Conservation (phyloP, 2,329 filamentous ascomycete species). For the Chalaropsis thielavioides region DNA sequence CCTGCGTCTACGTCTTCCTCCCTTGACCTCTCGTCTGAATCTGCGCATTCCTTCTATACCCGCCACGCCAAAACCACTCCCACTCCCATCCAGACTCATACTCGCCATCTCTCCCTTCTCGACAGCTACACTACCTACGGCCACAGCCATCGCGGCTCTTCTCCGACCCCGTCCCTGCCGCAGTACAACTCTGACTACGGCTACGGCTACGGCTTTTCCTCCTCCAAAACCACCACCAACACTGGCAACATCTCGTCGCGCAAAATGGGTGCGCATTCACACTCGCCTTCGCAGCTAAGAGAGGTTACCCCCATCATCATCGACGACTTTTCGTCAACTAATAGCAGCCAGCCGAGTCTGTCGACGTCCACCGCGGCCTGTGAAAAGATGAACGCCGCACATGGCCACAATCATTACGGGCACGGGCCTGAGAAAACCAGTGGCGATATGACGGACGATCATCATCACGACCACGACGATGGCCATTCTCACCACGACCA, state of each 20-base stretch:
- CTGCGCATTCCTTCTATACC: not conserved
- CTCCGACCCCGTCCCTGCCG: not conserved
- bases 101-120: slow-evolving; percentile 7
- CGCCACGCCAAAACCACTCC: not conserved
- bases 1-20: too few species aligned
- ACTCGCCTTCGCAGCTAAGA: slow-evolving; percentile 1
- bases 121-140: not conserved
- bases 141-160: not conserved
- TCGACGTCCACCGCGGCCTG: not conserved
- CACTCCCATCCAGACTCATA: not conserved
- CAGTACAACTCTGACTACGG: not conserved
- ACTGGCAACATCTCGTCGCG: not conserved
- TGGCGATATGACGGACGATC: not conserved
- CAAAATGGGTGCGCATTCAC: slow-evolving; percentile 16
- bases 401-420: slow-evolving; percentile 6
- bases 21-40: not conserved
- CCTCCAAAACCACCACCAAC: not conserved
- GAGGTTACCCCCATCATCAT: slow-evolving; percentile 2
- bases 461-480: slow-evolving; percentile 21
- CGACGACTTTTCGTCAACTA: slow-evolving; percentile 3
- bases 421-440: slow-evolving; percentile 1
- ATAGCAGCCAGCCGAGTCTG: not conserved
- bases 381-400: not conserved
- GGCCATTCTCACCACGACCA: slow-evolving; percentile 24
- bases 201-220: not conserved